Evolutionary conservation across 163 green algal genomes (phyloP), one percentile per base, ranked within the genome.

Genomic region (Scenedesmus sp.): DNA sequence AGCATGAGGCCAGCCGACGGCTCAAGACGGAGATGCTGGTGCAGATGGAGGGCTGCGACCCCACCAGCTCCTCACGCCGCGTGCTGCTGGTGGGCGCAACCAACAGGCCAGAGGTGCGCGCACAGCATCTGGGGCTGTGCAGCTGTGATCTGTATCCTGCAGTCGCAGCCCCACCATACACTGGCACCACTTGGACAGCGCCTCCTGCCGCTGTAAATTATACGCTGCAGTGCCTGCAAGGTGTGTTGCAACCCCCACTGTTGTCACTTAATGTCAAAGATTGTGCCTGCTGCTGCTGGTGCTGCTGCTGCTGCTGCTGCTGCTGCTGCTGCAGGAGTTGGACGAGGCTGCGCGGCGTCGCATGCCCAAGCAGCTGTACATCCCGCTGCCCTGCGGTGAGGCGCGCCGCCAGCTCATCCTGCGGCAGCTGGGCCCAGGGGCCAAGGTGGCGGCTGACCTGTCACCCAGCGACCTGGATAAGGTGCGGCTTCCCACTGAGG

Each of bases 341-440:
- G 98, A 99, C 92, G 98, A 99, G 86, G 98, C 98, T 8, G 98
- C 98, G 12, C 94, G 98, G 87, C 94, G 98, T 76, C 97, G 98
- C 74, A 97, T 99, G 97, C 97, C 98, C 73, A 99, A 99, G 94
- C 98, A 99, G 95, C 97, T 99, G 13, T 99, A 99, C 95, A 99
- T 99, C 88, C 97, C 98, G 16, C 96, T 99, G 86, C 98, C 98
- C 1, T 98, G 96, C 92, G 94, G 60, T 55, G 96, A 94, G 54
- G 97, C 97, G 23, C 93, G 96, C 0, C 62, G 85, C 23, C 79
- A 95, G n/a, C 98, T 98, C 96, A 64, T 98, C 67, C 62, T 93
- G 34, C 89, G 95, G 8, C 89, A 93, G 74, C 92, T 97, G 67
- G 92, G 93, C 20, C 88, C 81, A 15, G 77, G 64, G 10, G 81